phyloP scores from a whole-genome alignment of 1,284 basidiomycete genomes.

The Somion occarium region DNA sequence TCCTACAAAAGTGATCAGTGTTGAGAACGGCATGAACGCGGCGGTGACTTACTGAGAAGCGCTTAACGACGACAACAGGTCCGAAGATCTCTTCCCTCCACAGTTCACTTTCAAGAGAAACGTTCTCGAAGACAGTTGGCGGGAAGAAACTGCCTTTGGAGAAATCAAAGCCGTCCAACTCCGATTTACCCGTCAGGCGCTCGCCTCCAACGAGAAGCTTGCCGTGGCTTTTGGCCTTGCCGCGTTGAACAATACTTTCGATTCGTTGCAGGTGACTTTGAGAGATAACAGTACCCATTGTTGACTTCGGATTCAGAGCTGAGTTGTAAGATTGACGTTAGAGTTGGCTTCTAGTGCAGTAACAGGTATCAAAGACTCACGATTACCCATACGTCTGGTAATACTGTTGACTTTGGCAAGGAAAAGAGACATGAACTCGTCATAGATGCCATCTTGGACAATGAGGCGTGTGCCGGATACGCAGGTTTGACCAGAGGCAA shows the following conservation, averaged over 20 bases:
- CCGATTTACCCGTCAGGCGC: constrained; percentile 53
- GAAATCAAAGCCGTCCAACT: constrained; percentile 66
- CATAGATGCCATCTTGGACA: constrained; percentile 63
- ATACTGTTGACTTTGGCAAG: constrained; percentile 61
- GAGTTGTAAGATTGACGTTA: constrained; percentile 5
- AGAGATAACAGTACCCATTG: constrained; percentile 78
- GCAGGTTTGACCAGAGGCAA: constrained; percentile 83
- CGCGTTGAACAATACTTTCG: constrained; percentile 45
- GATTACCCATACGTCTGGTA: constrained; percentile 66
- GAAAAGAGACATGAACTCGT: constrained; percentile 59
- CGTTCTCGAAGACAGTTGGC: constrained; percentile 66
- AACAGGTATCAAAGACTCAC: constrained; percentile 31
- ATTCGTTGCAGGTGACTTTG: constrained; percentile 58
- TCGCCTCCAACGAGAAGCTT: constrained; percentile 61
- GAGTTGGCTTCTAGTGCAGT: background rate
- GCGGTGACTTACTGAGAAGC: constrained; percentile 48
- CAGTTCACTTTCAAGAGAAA: constrained; percentile 54
- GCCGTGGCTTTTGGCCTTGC: constrained; percentile 32
- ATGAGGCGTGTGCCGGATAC: constrained; percentile 75
- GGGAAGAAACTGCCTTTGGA: constrained; percentile 68
- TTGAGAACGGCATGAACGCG: background rate
- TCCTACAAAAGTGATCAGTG: constrained; percentile 32
- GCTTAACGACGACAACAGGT: constrained; percentile 67
- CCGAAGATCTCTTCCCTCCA: constrained; percentile 84
- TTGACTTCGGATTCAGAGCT: constrained; percentile 66